Conservation (phyloP, 148 eudicot species). For the Drosera capensis region DNA sequence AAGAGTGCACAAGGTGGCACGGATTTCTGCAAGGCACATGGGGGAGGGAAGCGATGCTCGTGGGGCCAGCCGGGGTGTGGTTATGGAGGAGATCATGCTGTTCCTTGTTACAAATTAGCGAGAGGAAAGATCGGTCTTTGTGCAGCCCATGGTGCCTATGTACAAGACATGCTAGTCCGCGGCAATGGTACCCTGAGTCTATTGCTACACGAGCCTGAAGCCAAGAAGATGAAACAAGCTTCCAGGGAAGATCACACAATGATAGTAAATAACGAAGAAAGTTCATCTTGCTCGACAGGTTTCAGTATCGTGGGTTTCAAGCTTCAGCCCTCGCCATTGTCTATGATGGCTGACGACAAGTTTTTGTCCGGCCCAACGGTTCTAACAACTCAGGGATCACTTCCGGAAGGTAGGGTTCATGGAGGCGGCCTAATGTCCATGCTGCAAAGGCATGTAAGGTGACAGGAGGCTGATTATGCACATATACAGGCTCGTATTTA, state of each 20-base stretch:
- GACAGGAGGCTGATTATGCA: not conserved
- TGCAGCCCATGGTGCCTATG: slow-evolving; percentile 34
- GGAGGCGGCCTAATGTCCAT: slow-evolving; percentile 61
- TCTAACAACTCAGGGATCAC: slow-evolving; percentile 9
- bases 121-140: slow-evolving; percentile 59
- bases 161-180: slow-evolving; percentile 25
- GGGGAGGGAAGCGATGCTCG: slow-evolving; percentile 64
- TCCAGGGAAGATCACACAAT: too few relatives aligned
- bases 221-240: not conserved
- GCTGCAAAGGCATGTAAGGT: slow-evolving; percentile 13
- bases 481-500: not conserved
- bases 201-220: not conserved
- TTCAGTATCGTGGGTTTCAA: too few relatives aligned
- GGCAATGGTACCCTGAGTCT: slow-evolving; percentile 17
- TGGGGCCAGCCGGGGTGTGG: slow-evolving; percentile 40
- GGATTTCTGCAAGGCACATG: slow-evolving; percentile 71
- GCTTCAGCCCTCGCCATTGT: slow-evolving; percentile 6
- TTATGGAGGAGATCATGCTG: slow-evolving; percentile 12
- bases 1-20: slow-evolving; percentile 82
- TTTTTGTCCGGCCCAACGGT: slow-evolving; percentile 2
- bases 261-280: too few relatives aligned
- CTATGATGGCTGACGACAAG: slow-evolving; percentile 2
- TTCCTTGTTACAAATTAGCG: slow-evolving; percentile 45
- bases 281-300: too few relatives aligned
- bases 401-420: slow-evolving; percentile 66